Base-by-base conservation (phyloP, 2,329 filamentous ascomycete species). In the Pestalotiopsis sp. region DNA sequence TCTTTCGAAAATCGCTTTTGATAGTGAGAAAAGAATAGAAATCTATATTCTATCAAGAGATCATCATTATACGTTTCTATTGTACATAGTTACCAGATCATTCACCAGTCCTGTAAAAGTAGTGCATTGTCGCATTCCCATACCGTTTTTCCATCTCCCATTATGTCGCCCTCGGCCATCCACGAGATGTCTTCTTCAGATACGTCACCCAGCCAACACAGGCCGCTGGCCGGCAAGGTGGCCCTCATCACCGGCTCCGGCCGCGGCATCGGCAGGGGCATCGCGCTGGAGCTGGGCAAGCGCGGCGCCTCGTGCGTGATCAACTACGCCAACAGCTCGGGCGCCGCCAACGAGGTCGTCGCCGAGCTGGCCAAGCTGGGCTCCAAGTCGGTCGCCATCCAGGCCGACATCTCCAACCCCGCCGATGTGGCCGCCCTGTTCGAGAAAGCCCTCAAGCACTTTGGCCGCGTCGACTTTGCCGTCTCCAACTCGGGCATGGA, bases 401-500 rank as follows among this genome's bases (percentile, higher is more conserved):
- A 90, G 79, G 90, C 90, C 67, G 88, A 92, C 79, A 90, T 92
- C 79, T 86, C 86, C 79, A 82, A 86, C 69, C 86, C 90, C 12
- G 83, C 83, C 70, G 80, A 85, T 70, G 92, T 92, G 61, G 83
- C 85, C 69, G 79, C 81, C 68, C 87, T 94, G 69, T 92, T 94
- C 83, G 86, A 89, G 71, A 81, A 88, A 76, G 90, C 90, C 69
- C 82, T 91, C 71, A 82, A 82, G 69, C 87, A 90, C 80, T 93
- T 91, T 75, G 91, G 91, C 77, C 86, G 87, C 79, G 81, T 93
- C 75, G 90, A 93, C 82, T 91, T 92, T 75, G 90, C 91, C 80
- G 86, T 91, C 80, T 92, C 89, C 77, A 93, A 93, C 86, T 88
- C 89, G 11, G 91, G 91, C 72, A 91, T 90, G 76, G 91, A 92